phyloP scores from a whole-genome alignment of 768 basidiomycete genomes.

The Coprinopsis sp. region DNA sequence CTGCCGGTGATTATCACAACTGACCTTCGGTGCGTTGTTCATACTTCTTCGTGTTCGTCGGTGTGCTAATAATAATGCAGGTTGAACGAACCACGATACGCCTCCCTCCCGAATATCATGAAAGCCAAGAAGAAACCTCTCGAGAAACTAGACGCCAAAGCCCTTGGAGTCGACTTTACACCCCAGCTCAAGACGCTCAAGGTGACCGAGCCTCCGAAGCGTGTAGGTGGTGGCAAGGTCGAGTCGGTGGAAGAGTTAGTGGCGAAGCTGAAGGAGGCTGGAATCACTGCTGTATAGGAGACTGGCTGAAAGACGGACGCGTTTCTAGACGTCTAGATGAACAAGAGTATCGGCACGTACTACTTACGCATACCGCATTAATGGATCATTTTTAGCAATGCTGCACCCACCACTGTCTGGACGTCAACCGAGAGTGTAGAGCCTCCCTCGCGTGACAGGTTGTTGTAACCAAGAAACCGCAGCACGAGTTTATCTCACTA shows the following conservation, averaged over 20 bases:
- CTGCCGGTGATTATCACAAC: conserved; percentile 89
- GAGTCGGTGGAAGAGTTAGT: conserved; percentile 86
- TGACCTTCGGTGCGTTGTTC: conserved; percentile 70
- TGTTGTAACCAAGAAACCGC: too few species aligned
- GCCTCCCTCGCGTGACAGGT: too few species aligned
- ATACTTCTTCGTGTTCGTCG: conserved; percentile 28
- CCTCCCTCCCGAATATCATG: conserved; percentile 96
- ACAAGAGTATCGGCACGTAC: too few species aligned
- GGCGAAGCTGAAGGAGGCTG: conserved; percentile 84
- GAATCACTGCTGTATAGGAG: conserved; percentile 40
- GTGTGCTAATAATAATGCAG: not conserved
- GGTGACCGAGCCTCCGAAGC: conserved; percentile 83
- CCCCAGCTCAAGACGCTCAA: conserved; percentile 83
- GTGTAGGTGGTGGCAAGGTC: conserved; percentile 91
- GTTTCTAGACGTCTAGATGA: too few species aligned
- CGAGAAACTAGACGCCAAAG: conserved; percentile 73
- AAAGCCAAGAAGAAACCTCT: conserved; percentile 99
- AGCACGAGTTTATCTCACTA: too few species aligned
- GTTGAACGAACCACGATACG: conserved; percentile 79
- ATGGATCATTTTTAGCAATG: too few species aligned
- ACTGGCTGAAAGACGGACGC: too few species aligned
- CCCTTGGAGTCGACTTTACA: conserved; percentile 79
- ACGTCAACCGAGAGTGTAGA: too few species aligned
- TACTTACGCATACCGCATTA: too few species aligned
- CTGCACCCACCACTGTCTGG: too few species aligned